phyloP scores from a whole-genome alignment of 768 basidiomycete species.

The Suillus lakei region DNA sequence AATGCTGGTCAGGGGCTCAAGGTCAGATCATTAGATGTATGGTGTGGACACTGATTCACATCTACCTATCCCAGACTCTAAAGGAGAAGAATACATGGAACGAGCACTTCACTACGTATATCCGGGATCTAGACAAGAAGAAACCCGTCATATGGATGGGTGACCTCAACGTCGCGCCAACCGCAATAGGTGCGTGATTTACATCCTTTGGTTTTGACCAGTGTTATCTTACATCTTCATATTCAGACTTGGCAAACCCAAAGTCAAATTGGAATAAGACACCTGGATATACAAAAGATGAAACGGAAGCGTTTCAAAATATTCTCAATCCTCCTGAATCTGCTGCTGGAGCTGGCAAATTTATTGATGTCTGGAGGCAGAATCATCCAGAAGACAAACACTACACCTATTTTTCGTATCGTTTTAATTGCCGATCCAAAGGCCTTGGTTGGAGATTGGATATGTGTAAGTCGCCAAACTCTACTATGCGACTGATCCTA shows the following conservation, averaged over 20 bases:
- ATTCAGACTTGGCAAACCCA: slow-evolving; percentile 69
- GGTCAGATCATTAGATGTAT: slow-evolving; percentile 40
- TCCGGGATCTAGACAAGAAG: slow-evolving; percentile 71
- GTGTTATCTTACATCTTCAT: not conserved
- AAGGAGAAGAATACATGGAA: slow-evolving; percentile 83
- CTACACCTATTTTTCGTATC: slow-evolving; percentile 86
- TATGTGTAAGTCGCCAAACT: slow-evolving; percentile 59
- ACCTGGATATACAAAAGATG: slow-evolving; percentile 81
- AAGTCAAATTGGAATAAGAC: slow-evolving; percentile 88
- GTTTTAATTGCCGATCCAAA: slow-evolving; percentile 79
- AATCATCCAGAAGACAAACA: slow-evolving; percentile 69
- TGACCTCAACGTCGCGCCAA: slow-evolving; percentile 87
- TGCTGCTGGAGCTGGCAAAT: slow-evolving; percentile 45
- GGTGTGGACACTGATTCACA: not conserved
- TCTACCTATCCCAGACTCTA: slow-evolving; percentile 62
- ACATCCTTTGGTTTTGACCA: slow-evolving; percentile 9
- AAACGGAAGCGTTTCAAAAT: slow-evolving; percentile 74
- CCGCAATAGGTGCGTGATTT: slow-evolving; percentile 56
- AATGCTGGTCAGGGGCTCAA: slow-evolving; percentile 83
- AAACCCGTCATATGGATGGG: slow-evolving; percentile 91
- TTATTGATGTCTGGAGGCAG: slow-evolving; percentile 83
- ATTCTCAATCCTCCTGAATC: slow-evolving; percentile 60
- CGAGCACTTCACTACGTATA: slow-evolving; percentile 70
- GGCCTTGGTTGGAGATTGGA: slow-evolving; percentile 90
- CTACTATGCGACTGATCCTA: slow-evolving; percentile 7